phyloP scores from a whole-genome alignment of 805 yeast genomes.

The Saccharomycopsis capsularis region DNA sequence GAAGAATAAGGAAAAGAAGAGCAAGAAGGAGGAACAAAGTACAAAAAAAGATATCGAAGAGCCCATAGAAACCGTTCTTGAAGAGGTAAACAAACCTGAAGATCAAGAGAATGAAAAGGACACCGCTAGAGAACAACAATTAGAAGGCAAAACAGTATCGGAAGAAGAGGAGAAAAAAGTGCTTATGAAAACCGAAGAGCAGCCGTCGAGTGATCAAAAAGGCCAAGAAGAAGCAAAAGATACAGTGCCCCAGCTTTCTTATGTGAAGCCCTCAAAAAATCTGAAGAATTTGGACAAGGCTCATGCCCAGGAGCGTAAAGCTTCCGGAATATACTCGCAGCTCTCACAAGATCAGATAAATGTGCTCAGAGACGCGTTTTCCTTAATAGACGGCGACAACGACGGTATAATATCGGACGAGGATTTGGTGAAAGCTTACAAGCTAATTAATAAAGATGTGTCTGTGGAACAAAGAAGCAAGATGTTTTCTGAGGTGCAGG shows the following conservation, averaged over 20 bases:
- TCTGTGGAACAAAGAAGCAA: slow-evolving; percentile 35
- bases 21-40: background rate
- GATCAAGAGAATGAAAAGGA: background rate
- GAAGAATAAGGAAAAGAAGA: background rate
- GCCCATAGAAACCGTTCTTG: background rate
- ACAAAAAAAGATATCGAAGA: background rate
- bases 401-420: slow-evolving; percentile 54
- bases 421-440: slow-evolving; percentile 50
- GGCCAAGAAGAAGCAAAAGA: background rate
- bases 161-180: background rate
- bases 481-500: slow-evolving; percentile 42
- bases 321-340: slow-evolving; percentile 25
- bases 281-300: background rate
- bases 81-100: background rate
- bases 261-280: background rate
- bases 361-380: slow-evolving; percentile 66
- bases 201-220: no score
- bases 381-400: slow-evolving; percentile 73
- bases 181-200: background rate
- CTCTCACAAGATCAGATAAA: slow-evolving; percentile 58
- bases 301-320: slow-evolving; percentile 11
- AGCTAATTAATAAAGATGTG: slow-evolving; percentile 43
- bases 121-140: background rate
- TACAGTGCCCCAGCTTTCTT: background rate
- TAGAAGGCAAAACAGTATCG: background rate